Base-by-base conservation (phyloP, 2,329 filamentous ascomycete genomes). In the Clonostachys rhizophaga region DNA sequence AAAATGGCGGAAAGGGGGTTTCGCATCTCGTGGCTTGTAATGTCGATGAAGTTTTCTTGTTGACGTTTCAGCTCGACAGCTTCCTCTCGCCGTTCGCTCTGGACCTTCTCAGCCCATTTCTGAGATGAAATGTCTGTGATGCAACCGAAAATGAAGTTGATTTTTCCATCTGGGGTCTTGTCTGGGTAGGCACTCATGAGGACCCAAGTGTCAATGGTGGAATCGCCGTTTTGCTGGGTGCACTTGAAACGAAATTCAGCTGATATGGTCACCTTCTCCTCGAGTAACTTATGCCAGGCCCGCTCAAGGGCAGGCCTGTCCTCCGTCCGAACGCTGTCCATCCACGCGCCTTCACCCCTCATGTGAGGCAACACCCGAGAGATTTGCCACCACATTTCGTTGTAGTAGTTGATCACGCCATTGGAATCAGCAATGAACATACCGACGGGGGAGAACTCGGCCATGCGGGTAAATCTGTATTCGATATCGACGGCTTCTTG, bases 111-210 rank as follows among this genome's bases (percentile, higher is more conserved):
- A 2, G 89, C 89, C 74, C 85, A 86, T 62, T 95, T 95, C 61
- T 94, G 88, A 46, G 87, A 81, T 16, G 86, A 90, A 53, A 95
- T 95, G 58, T 95, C 89, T 0, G 89, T 92, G 45, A 95, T 85
- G 58, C 84, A 87, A 45, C 87, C 87, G 55, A 91, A 91, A 4
- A 91, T 84, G 51, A 84, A 82, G 67, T 89, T 89, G 45, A 91
- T 73, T 30, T 71, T 69, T 5, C 85, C 86, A 30, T 79, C 69
- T 2, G 72, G 67, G 50, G 85, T 76, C 56, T 79, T 85, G 55
- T 91, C 87, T 0, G 87, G 87, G 54, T 86, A 90, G 0, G 86
- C 87, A 47, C 81, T 87, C 73, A 91, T 86, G 33, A 91, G 65
- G 1, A 87, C 86, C 87, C 87, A 91, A 0, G 86, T 89, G 52